Base-by-base conservation (phyloP, 2,329 filamentous ascomycete species). In the Alternaria gansuensis region DNA sequence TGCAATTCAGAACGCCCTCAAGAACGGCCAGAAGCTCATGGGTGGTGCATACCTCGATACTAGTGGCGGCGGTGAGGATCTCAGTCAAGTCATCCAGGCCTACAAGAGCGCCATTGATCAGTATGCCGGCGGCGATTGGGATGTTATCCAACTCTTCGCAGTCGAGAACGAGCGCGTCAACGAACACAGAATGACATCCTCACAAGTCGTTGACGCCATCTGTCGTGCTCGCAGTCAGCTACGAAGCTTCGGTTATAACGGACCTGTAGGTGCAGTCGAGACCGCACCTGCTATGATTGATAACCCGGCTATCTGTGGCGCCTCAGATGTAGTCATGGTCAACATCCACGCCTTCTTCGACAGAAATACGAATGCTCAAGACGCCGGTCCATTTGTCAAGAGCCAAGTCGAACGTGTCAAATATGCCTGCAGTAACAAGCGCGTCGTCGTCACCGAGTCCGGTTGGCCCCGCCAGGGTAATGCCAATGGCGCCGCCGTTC, bases 321-420 rank as follows among this genome's bases (percentile, higher is more conserved):
- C 81, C 44, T 91, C 90, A 1, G 92, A 96, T 72, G 91, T 90
- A 79, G 92, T 89, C 70, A 90, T 91, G 14, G 85, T 90, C 74
- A 96, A 97, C 78, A 86, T 88, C 65, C 92, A 96, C 77, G 86
- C 92, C 11, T 96, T 93, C 84, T 96, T 95, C 76, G 90, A 96
- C 68, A 77, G 82, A 3, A 85, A 84, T 45, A 84, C 85, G 26
- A 75, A 77, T 2, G 85, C 91, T 1, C 77, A 80, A 0, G 77
- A 85, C 31, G 87, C 92, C 2, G 92, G 92, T 3, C 67, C 75
- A 0, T 96, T 92, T 76, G 85, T 93, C 37, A 76, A 81, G 37
- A 80, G 81, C 26, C 87, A 88, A 63, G 83, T 81, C 6, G 71
- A 80, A 28, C 74, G 68, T 6, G 79, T 88, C 58, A 79, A 79